These are phyloP conservation scores for Aquilaria sinensis DNA, from an alignment of 345 rosid species.

Conservation along the genomic window DNA sequence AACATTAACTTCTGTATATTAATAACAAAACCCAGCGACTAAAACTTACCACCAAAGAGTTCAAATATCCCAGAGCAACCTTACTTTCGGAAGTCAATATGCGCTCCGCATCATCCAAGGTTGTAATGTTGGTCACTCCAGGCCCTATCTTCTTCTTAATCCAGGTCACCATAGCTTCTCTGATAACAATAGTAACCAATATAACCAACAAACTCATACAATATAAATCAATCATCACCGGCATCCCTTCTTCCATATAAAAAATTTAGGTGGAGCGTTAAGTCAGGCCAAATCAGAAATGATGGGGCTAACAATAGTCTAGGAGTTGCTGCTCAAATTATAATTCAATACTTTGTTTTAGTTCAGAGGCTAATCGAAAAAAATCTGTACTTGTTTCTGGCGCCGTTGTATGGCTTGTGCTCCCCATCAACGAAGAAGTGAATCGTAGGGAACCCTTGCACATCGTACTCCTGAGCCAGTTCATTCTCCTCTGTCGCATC, in stretches of 20 bases:
- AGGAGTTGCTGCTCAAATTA: no score
- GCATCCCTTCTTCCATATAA: no score
- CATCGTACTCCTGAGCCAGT: slow-evolving; percentile 66
- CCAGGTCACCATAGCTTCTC: slow-evolving; percentile 91
- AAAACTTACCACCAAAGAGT: slow-evolving; percentile 72
- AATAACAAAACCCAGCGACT: no score
- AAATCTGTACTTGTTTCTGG: slow-evolving; percentile 66
- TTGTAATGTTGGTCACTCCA: slow-evolving; percentile 67
- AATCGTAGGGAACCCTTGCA: slow-evolving; percentile 91
- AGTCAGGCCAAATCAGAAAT: no score
- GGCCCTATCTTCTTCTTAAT: slow-evolving; percentile 96
- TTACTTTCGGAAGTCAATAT: slow-evolving; percentile 68
- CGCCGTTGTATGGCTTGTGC: slow-evolving; percentile 76
- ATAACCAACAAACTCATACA: no score
- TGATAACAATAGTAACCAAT: slow-evolving; percentile 18
- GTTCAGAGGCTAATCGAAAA: no score
- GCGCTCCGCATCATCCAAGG: slow-evolving; percentile 80
- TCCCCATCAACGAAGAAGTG: slow-evolving; percentile 80
- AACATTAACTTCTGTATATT: no score
- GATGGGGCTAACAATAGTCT: no score
- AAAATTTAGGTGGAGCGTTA: no score
- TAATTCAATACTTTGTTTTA: no score
- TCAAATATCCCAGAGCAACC: slow-evolving; percentile 79
- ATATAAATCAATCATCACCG: no score
- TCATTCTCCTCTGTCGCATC: slow-evolving; percentile 96